Evolutionary conservation across 2,329 filamentous ascomycete species (phyloP), one percentile per base, ranked within the genome.

Genomic region (Bisporella sp.): DNA sequence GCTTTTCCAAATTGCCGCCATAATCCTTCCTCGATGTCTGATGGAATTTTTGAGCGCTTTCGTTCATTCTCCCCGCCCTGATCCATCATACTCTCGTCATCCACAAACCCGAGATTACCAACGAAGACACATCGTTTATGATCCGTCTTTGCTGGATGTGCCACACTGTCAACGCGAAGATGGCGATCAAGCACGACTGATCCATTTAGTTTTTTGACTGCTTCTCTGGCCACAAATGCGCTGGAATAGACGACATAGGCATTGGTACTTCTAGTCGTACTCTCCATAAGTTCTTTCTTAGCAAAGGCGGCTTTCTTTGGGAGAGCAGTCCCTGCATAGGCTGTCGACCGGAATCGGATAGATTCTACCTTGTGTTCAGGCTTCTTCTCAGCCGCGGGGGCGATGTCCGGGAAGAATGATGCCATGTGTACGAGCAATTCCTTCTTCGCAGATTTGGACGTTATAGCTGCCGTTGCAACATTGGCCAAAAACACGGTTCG

Each of bases 291-390:
- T 29, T 90, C 84, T 66, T 91, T 90, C 61, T 89, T 95, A 54
- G 92, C 93, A 67, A 83, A 97, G 29, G 93, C 87, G n/a, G 92
- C 93, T 55, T 92, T 88, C 72, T 96, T 96, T 46, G 93, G 93
- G 50, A 96, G 78, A 12, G 82, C 75, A 35, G 75, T 79, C 31
- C 82, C 82, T 5, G 86, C 79, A 67, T 95, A 97, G 2, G 93
- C 87, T 11, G 90, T 89, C 6, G 92, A 97, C 51, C 93, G 88
- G 75, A 97, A 99, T 28, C 93, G 89, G 54, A 99, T 76, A 2
- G 91, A 96, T 66, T 96, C 88, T 42, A 99, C 75, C 62, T 87
- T 91, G 68, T 88, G 85, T 21, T 76, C 72, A 9, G 70, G 66
- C 21, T 72, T 72, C 41, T 69, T 66, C 52, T 70, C 65, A 41